These are phyloP conservation scores for Harringtonia lauricola DNA, from an alignment of 2,329 filamentous ascomycete genomes.

Conservation along the genomic window DNA sequence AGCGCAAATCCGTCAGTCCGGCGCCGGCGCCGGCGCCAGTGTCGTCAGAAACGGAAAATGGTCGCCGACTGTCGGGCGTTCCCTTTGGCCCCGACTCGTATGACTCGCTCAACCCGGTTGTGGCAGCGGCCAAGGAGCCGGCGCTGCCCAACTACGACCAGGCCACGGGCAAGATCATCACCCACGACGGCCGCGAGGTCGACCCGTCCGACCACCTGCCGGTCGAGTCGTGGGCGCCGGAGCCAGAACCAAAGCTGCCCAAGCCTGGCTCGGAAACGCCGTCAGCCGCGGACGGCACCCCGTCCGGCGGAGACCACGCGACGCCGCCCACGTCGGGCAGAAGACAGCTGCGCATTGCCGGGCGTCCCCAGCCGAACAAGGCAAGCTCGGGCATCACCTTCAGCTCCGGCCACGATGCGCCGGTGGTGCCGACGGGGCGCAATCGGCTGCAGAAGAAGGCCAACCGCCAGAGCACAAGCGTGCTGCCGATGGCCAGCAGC, in stretches of 20 bases:
- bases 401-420: conserved; percentile 22
- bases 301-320: conserved; percentile 34
- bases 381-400: conserved; percentile 17
- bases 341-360: conserved; percentile 37
- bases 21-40: conserved; percentile 39
- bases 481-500: conserved; percentile 20
- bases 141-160: conserved; percentile 34
- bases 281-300: no score
- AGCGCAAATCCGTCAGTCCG: conserved; percentile 66
- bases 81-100: conserved; percentile 71
- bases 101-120: conserved; percentile 55
- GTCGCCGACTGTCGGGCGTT: conserved; percentile 44
- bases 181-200: conserved; percentile 63
- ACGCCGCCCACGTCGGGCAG: conserved; percentile 39
- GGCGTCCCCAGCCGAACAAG: conserved; percentile 28
- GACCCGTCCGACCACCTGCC: conserved; percentile 75
- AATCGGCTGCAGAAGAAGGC: conserved; percentile 57
- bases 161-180: conserved; percentile 59
- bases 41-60: conserved; percentile 10
- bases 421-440: conserved; percentile 28
- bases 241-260: conserved; percentile 53
- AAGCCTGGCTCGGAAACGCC: conserved; percentile 8
- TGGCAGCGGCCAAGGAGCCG: conserved; percentile 24
- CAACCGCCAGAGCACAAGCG: conserved; percentile 29
- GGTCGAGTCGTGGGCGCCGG: conserved; percentile 66